phyloP scores from a whole-genome alignment of 208 protist genomes.

The Naegleria gruberi region DNA sequence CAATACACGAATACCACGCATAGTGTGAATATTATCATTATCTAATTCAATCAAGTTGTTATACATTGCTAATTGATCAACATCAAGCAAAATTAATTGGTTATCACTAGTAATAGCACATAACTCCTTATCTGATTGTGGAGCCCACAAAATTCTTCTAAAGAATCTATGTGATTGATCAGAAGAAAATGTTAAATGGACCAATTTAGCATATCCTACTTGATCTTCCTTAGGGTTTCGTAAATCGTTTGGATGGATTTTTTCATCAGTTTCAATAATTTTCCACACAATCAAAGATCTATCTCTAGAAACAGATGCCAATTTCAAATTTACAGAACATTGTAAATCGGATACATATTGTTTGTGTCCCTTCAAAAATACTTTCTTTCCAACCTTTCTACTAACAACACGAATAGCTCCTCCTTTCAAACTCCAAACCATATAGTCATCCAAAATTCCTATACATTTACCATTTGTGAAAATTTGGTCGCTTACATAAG shows the following conservation, averaged over 20 bases:
- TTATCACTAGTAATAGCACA: slow-evolving; percentile 2
- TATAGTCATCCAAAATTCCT: not conserved
- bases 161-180: not conserved
- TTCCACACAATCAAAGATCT: not conserved
- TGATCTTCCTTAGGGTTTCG: not conserved
- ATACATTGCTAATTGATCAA: not conserved
- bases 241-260: not conserved
- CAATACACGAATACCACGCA: not conserved
- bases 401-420: not conserved
- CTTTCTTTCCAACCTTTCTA: not conserved
- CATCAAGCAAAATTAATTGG: not conserved
- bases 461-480: not conserved
- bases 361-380: not conserved
- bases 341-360: not conserved
- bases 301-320: not conserved
- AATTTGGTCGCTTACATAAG: not conserved
- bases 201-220: not conserved
- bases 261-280: not conserved
- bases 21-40: not conserved
- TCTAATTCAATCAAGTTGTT: not conserved
- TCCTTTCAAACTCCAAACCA: not conserved
- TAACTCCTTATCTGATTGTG: not conserved
- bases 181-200: not conserved
- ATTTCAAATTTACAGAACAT: not conserved
- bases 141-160: not conserved